Evolutionary conservation across 129 eudicot species (phyloP).

Genomic region (Lactuca saligna): DNA sequence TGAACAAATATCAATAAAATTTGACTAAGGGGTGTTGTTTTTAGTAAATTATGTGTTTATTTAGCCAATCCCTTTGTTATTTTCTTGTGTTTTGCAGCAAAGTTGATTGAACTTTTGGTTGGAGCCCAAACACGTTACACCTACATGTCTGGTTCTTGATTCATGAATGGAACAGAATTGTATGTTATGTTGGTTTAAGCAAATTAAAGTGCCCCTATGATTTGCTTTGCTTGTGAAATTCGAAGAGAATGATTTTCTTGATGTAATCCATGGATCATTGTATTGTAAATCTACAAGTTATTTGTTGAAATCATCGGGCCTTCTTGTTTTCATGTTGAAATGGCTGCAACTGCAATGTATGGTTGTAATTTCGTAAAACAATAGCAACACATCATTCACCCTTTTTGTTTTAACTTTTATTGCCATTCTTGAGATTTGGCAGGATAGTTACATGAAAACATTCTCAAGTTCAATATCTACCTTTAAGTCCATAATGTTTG

Average conservation of each 20-base stretch:
- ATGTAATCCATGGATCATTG: conserved; percentile 9
- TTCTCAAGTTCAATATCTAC: no score
- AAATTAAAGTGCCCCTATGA: not conserved
- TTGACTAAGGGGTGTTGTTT: no score
- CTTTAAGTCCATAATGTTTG: no score
- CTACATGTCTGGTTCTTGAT: conserved; percentile 92
- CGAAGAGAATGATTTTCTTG: conserved; percentile 6
- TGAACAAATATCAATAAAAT: no score
- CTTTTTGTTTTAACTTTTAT: no score
- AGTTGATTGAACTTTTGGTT: conserved; percentile 78
- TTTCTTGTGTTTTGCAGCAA: conserved; percentile 53
- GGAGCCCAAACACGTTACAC: conserved; percentile 98
- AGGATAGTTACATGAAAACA: no score
- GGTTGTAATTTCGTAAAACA: not conserved
- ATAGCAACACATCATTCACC: no score
- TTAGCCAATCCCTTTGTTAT: not conserved
- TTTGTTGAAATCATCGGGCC: not conserved
- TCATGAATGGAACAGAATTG: not conserved
- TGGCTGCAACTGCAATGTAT: not conserved
- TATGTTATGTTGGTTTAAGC: conserved; percentile 16
- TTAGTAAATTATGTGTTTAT: no score
- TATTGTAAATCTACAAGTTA: conserved; percentile 1
- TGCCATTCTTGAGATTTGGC: no score
- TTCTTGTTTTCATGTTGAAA: not conserved
- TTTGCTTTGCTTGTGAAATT: conserved; percentile 11